Percentiles rank a stretch among this genome's conserved stretches.
phyloP scores from a whole-genome alignment of 2,329 filamentous ascomycete genomes.

The Epichloe coenophiala region DNA sequence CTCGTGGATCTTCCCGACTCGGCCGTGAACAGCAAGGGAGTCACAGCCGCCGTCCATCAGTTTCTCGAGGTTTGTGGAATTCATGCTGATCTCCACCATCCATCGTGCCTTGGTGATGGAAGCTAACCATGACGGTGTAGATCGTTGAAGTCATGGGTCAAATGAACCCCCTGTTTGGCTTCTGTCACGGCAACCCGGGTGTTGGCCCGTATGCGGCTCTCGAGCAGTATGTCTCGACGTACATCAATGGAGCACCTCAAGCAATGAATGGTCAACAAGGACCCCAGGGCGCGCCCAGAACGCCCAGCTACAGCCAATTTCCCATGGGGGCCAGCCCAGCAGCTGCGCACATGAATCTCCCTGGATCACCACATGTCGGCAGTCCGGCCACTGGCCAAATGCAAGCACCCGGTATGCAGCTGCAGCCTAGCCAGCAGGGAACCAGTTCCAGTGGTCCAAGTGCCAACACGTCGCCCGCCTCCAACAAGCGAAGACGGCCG shows the following conservation, averaged over 20 bases:
- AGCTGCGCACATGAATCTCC: slow-evolving; percentile 44
- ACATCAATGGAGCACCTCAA: slow-evolving; percentile 27
- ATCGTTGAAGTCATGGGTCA: slow-evolving; percentile 53
- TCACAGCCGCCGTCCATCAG: slow-evolving; percentile 47
- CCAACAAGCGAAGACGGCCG: slow-evolving; percentile 44
- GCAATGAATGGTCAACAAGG: slow-evolving; percentile 36
- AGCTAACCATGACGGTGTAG: slow-evolving; percentile 21
- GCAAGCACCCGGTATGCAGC: slow-evolving; percentile 52
- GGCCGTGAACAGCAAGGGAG: slow-evolving; percentile 43
- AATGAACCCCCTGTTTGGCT: slow-evolving; percentile 51
- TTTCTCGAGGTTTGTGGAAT: slow-evolving; percentile 44
- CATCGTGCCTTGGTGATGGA: slow-evolving; percentile 4
- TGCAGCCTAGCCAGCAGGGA: slow-evolving; percentile 55
- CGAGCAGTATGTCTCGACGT: slow-evolving; percentile 41
- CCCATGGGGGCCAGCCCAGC: slow-evolving; percentile 47
- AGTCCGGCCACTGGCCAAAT: slow-evolving; percentile 50
- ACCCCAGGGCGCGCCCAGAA: slow-evolving; percentile 32
- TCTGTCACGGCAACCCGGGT: slow-evolving; percentile 39
- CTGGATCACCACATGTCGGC: slow-evolving; percentile 46
- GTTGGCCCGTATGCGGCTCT: slow-evolving; percentile 45
- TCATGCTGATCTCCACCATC: not conserved
- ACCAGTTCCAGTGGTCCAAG: slow-evolving; percentile 53
- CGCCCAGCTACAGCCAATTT: slow-evolving; percentile 43
- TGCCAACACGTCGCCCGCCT: slow-evolving; percentile 51
- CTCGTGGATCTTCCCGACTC: slow-evolving; percentile 45